A percentile compares a stretch with the other conserved stretches of the same genome.
phyloP scores from a whole-genome alignment of 345 rosid genomes.

The Eucalyptus curtisii region DNA sequence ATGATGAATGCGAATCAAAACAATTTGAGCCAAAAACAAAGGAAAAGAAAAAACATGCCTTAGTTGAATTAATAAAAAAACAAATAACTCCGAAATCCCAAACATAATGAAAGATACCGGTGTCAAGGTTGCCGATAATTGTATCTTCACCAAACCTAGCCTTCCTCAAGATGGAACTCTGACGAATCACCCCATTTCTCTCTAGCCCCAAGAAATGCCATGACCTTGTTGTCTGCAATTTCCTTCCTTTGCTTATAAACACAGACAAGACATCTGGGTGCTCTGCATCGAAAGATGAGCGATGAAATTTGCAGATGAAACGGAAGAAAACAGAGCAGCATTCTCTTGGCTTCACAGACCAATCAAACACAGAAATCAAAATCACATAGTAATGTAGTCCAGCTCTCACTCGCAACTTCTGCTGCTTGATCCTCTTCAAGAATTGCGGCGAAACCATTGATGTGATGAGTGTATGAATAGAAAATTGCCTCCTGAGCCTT shows the following conservation, averaged over 20 bases:
- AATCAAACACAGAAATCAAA: not conserved
- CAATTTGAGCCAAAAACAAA: not conserved
- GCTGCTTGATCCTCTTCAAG: conserved; percentile 28
- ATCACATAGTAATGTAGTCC: not conserved
- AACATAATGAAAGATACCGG: conserved; percentile 2
- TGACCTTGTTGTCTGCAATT: conserved; percentile 25
- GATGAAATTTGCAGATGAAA: not conserved
- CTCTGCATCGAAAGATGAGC: conserved; percentile 1
- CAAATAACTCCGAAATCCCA: not conserved
- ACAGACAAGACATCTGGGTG: conserved; percentile 28
- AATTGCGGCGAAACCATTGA: conserved; percentile 47
- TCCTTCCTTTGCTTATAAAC: conserved; percentile 6
- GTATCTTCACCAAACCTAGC: conserved; percentile 22
- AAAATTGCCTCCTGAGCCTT: conserved; percentile 29
- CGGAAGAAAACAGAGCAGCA: not conserved
- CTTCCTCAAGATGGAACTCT: conserved; percentile 9
- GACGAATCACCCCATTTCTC: not conserved
- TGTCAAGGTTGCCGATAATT: conserved; percentile 27
- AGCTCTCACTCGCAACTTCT: conserved; percentile 12
- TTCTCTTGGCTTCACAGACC: not conserved
- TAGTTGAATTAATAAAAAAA: not conserved
- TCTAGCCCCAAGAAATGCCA: conserved; percentile 22
- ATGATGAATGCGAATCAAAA: not conserved
- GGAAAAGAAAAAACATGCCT: not conserved
- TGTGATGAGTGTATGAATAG: conserved; percentile 27